phyloP scores from a whole-genome alignment of 805 yeast genomes.

The Wickerhamomyces tratensis region DNA sequence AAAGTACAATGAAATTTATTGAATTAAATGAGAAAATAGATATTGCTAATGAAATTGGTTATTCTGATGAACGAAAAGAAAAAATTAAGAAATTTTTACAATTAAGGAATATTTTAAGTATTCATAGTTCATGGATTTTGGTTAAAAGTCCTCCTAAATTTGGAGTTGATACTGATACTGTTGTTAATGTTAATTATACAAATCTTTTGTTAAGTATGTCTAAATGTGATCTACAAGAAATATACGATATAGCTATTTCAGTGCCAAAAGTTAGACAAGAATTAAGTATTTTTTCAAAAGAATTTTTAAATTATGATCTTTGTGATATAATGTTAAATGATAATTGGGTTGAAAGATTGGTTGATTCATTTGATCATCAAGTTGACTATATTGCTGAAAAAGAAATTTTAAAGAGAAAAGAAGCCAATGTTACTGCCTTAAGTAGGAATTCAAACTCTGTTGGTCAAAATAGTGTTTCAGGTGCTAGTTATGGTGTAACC shows the following conservation, averaged over 20 bases:
- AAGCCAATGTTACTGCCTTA: no score
- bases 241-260: neutral
- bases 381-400: no score
- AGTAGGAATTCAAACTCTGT: no score
- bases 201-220: conserved; percentile 1
- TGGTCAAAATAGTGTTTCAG: no score
- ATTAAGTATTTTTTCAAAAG: no score
- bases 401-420: no score
- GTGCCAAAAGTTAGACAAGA: no score
- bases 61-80: conserved; percentile 2
- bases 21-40: conserved; percentile 6
- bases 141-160: neutral
- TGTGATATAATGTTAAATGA: no score
- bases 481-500: no score
- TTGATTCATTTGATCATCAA: no score
- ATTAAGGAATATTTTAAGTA: conserved; percentile 5
- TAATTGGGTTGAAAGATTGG: no score
- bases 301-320: no score
- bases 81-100: conserved; percentile 5
- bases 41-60: neutral
- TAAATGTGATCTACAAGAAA: neutral
- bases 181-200: conserved; percentile 8
- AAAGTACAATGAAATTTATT: conserved; percentile 9
- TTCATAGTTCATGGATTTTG: conserved; percentile 10
- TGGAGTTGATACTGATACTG: conserved; percentile 1